phyloP scores from a whole-genome alignment of 805 yeast species.

The Schizosaccharomyces octosporus region DNA sequence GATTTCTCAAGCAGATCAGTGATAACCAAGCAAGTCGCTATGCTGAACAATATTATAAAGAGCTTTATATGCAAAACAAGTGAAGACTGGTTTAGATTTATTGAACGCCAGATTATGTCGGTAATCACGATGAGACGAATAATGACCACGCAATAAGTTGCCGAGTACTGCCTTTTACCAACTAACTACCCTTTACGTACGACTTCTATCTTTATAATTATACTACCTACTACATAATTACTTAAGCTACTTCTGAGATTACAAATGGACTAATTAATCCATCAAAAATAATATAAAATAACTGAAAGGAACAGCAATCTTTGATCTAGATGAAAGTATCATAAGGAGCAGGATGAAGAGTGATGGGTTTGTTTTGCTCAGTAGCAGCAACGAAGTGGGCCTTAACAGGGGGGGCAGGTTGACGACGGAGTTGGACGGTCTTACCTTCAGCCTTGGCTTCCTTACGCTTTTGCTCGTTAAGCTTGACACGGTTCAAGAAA shows the following conservation, averaged over 20 bases:
- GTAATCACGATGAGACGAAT: no score
- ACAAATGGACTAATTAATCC: no score
- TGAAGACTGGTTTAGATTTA: no score
- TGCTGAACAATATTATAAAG: background rate
- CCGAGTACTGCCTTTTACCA: no score
- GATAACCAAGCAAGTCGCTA: background rate
- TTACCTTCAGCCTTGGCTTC: slow-evolving; percentile 92
- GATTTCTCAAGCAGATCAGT: background rate
- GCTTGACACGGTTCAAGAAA: slow-evolving; percentile 94
- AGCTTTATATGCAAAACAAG: background rate
- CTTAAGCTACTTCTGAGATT: no score
- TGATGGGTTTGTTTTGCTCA: slow-evolving; percentile 61
- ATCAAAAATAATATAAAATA: background rate
- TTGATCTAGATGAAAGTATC: slow-evolving; percentile 77
- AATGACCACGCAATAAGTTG: no score
- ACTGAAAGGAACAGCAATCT: background rate
- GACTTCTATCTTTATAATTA: no score
- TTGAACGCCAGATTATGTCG: no score
- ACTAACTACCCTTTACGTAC: no score
- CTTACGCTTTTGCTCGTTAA: slow-evolving; percentile 74
- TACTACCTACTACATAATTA: no score
- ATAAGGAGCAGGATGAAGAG: slow-evolving; percentile 97
- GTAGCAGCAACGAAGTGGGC: slow-evolving; percentile 64
- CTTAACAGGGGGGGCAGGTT: slow-evolving; percentile 93
- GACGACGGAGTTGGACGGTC: slow-evolving; percentile 83